Percentiles rank a stretch among this genome's conserved stretches.
Evolutionary conservation across 257 asterid species (phyloP).

Genomic region (Penstemon newberryi): DNA sequence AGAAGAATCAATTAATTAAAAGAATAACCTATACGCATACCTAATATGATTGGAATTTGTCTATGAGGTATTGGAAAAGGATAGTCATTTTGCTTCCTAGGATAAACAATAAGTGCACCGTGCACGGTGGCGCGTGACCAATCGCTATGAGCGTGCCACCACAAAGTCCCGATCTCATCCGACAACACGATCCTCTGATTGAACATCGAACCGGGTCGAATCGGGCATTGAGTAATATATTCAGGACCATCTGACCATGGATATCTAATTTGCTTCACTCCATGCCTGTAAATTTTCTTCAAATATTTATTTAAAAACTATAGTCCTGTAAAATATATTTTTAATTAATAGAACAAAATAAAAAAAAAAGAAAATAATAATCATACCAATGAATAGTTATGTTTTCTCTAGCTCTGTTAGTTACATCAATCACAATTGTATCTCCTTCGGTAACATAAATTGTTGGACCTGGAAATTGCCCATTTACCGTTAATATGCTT

Average conservation of each 20-base stretch:
- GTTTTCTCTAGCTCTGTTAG: slow-evolving; percentile 27
- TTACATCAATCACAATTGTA: slow-evolving; percentile 35
- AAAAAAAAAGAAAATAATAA: neutral
- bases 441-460: slow-evolving; percentile 40
- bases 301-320: too few species aligned
- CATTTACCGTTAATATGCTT: slow-evolving; percentile 45
- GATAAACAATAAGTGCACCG: slow-evolving; percentile 49
- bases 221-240: slow-evolving; percentile 64
- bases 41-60: slow-evolving; percentile 52
- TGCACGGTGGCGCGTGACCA: slow-evolving; percentile 59
- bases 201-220: slow-evolving; percentile 48
- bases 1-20: too few species aligned
- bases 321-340: too few species aligned
- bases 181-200: slow-evolving; percentile 45
- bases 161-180: slow-evolving; percentile 64
- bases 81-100: slow-evolving; percentile 28
- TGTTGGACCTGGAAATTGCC: slow-evolving; percentile 48
- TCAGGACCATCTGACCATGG: slow-evolving; percentile 78
- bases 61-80: slow-evolving; percentile 52
- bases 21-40: slow-evolving; percentile 18
- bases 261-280: slow-evolving; percentile 57
- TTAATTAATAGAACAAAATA: too few species aligned
- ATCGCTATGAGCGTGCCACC: slow-evolving; percentile 81
- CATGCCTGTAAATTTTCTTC: slow-evolving; percentile 48
- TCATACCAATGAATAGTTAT: slow-evolving; percentile 47